Evolutionary conservation across 2,329 filamentous ascomycete species (phyloP).

Genomic region (Lecanosticta acicola): DNA sequence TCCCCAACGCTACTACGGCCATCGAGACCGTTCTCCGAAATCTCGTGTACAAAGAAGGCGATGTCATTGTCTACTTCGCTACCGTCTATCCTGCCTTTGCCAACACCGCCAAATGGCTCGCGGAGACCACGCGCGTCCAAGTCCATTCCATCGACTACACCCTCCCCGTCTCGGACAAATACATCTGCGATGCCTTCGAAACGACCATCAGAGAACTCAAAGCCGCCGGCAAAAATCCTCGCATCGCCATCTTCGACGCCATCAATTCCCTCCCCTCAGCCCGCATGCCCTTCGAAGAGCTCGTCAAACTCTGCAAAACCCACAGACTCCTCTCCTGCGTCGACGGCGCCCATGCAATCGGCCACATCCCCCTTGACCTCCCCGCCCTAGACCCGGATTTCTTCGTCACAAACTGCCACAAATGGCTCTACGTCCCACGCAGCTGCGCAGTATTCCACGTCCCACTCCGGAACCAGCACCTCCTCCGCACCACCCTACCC

Average conservation of each 20-base stretch:
- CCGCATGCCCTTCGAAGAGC: constrained; percentile 67
- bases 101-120: constrained; percentile 64
- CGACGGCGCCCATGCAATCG: constrained; percentile 79
- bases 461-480: constrained; percentile 64
- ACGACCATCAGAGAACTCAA: constrained; percentile 50
- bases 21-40: constrained; percentile 73
- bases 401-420: constrained; percentile 80
- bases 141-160: constrained; percentile 52
- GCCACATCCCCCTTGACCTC: constrained; percentile 69
- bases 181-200: constrained; percentile 58
- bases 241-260: constrained; percentile 71
- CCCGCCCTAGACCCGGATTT: constrained; percentile 68
- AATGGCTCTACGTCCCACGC: constrained; percentile 78
- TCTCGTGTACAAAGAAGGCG: constrained; percentile 60
- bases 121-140: constrained; percentile 55
- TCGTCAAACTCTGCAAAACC: constrained; percentile 59
- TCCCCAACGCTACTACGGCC: constrained; percentile 72
- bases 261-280: constrained; percentile 74
- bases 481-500: constrained; percentile 68
- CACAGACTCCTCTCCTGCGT: constrained; percentile 66
- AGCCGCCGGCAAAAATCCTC: constrained; percentile 55
- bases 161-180: constrained; percentile 66
- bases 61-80: constrained; percentile 72
- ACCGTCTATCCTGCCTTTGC: constrained; percentile 74
- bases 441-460: constrained; percentile 77